A percentile compares a stretch with the other conserved stretches of the same genome.
phyloP scores from a whole-genome alignment of 257 asterid species.

The Datura wrightii region DNA sequence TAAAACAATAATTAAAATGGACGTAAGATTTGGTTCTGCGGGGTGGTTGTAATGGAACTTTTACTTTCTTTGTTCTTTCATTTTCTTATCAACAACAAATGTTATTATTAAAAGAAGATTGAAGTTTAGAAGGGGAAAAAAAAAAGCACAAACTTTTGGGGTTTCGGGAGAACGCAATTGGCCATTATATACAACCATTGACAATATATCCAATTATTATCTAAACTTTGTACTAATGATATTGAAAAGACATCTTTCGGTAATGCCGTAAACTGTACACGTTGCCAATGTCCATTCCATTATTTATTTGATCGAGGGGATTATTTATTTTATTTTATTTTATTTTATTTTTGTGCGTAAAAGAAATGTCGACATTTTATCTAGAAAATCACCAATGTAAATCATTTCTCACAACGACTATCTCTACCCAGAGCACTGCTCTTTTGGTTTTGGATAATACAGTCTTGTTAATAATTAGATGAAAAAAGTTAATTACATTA shows the following conservation, averaged over 20 bases:
- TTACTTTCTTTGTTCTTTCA: not conserved
- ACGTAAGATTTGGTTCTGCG: not conserved
- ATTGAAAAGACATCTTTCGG: not conserved
- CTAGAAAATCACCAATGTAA: not conserved
- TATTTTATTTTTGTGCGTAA: accelerated
- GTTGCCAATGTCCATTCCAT: not conserved
- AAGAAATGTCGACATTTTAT: not conserved
- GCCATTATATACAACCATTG: not conserved
- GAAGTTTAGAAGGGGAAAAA: not conserved
- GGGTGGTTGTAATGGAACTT: not conserved
- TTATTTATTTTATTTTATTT: accelerated
- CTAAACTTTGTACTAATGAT: not conserved
- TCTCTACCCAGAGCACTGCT: not conserved
- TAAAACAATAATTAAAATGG: too few relatives aligned
- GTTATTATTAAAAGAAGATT: not conserved
- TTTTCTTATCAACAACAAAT: not conserved
- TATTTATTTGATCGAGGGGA: not conserved
- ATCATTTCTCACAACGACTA: not conserved
- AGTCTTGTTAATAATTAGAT: not conserved
- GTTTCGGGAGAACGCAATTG: not conserved
- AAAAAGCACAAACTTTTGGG: not conserved
- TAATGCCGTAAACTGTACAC: not conserved
- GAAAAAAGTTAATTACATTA: not conserved
- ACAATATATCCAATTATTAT: not conserved
- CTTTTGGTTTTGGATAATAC: slow-evolving; percentile 20